Evolutionary conservation across 345 rosid species (phyloP).

Genomic region (Microcos paniculata): DNA sequence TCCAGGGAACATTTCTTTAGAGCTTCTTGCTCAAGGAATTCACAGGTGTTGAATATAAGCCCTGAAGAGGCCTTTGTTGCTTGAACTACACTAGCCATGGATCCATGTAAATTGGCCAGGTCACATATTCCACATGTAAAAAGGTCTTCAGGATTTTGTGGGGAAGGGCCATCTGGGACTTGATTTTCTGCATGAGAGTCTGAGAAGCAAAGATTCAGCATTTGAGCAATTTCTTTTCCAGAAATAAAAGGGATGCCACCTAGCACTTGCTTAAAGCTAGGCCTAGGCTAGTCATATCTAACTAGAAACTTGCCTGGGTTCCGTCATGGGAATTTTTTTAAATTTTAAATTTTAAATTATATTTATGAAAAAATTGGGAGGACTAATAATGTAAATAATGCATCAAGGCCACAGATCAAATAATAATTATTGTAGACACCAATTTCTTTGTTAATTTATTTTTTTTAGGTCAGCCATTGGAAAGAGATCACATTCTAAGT

Average conservation of each 20-base stretch:
- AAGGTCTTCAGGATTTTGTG: constrained; percentile 48
- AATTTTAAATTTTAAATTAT: too few relatives aligned
- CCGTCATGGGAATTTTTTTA: too few relatives aligned
- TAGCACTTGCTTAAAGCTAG: too few relatives aligned
- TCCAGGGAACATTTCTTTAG: constrained; percentile 23
- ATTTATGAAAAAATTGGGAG: too few relatives aligned
- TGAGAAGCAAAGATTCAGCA: constrained; percentile 12
- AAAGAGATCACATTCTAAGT: too few relatives aligned
- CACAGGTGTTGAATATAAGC: constrained; percentile 50
- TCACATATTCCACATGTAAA: constrained; percentile 23
- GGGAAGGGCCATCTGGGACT: constrained; percentile 45
- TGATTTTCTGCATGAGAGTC: constrained; percentile 38
- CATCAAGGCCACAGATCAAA: too few relatives aligned
- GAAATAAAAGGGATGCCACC: background rate
- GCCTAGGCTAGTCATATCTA: too few relatives aligned
- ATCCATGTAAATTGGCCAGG: constrained; percentile 2
- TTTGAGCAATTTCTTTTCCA: background rate
- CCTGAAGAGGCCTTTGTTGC: constrained; percentile 42
- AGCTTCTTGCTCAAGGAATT: constrained; percentile 43
- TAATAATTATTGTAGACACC: too few relatives aligned
- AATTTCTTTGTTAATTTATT: too few relatives aligned
- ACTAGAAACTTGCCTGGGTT: too few relatives aligned
- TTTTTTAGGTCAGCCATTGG: too few relatives aligned
- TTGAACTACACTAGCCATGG: constrained; percentile 18
- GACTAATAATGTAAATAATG: too few relatives aligned